phyloP scores from a whole-genome alignment of 148 eudicot species.

The Limonium bicolor region DNA sequence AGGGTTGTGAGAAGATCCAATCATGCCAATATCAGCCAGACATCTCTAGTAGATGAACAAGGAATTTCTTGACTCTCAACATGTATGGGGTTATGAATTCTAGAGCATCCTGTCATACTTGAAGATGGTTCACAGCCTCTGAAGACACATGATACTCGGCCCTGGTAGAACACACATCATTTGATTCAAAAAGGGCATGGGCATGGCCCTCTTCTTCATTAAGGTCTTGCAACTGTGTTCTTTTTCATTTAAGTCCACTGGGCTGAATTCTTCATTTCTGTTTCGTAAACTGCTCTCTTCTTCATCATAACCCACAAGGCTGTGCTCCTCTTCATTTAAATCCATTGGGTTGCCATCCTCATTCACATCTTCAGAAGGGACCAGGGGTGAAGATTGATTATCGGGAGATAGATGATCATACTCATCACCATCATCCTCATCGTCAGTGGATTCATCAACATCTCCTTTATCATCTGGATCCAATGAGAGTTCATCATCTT shows the following conservation, averaged over 20 bases:
- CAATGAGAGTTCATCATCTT: conserved; percentile 6
- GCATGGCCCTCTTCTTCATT: too few relatives aligned
- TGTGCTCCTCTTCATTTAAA: conserved; percentile 18
- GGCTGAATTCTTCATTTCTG: conserved; percentile 14
- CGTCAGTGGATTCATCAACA: conserved; percentile 12
- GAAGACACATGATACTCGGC: conserved; percentile 9
- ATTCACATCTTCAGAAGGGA: conserved; percentile 13
- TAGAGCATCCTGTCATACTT: conserved; percentile 16
- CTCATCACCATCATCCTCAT: conserved; percentile 15
- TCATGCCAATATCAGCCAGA: conserved; percentile 41
- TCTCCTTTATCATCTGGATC: conserved; percentile 7
- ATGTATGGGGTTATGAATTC: conserved; percentile 12
- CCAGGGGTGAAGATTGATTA: conserved; percentile 18
- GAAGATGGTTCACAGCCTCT: conserved; percentile 14
- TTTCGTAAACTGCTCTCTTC: too few relatives aligned
- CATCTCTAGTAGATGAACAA: conserved; percentile 20
- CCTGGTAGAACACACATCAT: conserved; percentile 7
- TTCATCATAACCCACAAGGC: too few relatives aligned
- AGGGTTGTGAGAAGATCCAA: conserved; percentile 25
- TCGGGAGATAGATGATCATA: conserved; percentile 13
- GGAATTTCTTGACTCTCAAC: conserved; percentile 17
- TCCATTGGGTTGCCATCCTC: conserved; percentile 24
- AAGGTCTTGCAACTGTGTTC: too few relatives aligned
- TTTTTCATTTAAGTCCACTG: conserved; percentile 32
- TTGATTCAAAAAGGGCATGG: conserved; percentile 9